phyloP scores from a whole-genome alignment of 495 filamentous ascomycete species.

The Bathelium albidoporum region DNA sequence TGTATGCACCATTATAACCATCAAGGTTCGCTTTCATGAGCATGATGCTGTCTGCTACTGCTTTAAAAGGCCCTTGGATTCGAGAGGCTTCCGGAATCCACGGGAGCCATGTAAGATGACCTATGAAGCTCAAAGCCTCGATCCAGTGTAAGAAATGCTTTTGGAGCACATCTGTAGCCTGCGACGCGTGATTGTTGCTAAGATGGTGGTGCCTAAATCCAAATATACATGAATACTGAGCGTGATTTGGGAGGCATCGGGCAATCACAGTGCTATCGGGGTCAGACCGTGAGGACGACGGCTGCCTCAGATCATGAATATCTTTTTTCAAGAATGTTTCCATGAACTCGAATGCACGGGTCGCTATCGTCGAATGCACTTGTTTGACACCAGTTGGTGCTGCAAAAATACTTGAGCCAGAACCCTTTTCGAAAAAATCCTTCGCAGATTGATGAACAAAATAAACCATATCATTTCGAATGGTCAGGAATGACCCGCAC shows the following conservation, averaged over 20 bases:
- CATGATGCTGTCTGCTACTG: too few relatives aligned
- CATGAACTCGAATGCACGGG: background rate
- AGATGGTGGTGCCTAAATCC: background rate
- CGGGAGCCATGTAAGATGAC: background rate
- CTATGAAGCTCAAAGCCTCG: background rate
- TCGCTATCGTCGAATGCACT: background rate
- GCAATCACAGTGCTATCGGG: background rate
- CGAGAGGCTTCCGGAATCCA: background rate
- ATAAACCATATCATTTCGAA: background rate
- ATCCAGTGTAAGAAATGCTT: background rate
- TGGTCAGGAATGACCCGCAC: background rate
- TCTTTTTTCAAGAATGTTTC: background rate
- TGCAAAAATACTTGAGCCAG: background rate
- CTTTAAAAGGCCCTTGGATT: too few relatives aligned
- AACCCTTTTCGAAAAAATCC: background rate
- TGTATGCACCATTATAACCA: background rate
- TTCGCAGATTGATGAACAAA: background rate
- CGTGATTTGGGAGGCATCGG: background rate
- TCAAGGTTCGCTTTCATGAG: background rate
- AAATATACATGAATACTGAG: background rate
- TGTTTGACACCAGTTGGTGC: background rate
- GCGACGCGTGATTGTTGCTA: background rate
- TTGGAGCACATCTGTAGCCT: background rate
- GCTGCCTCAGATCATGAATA: background rate
- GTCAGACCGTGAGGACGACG: background rate